Evolutionary conservation across 2,329 filamentous ascomycete species (phyloP).

Genomic region (Stromatinia cepivora): DNA sequence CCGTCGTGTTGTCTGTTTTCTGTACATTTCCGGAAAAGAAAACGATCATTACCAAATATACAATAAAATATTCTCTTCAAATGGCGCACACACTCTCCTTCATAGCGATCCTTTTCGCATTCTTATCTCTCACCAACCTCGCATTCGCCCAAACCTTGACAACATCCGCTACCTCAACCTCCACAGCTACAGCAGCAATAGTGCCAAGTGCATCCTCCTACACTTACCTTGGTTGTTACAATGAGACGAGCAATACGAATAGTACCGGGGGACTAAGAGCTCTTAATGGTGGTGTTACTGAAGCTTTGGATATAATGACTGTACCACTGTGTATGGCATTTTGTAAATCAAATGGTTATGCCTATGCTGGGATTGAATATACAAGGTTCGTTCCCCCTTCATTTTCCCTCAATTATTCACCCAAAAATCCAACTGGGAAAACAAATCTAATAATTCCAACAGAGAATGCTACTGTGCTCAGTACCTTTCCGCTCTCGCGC

Average conservation of each 20-base stretch:
- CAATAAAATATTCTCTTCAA: not conserved
- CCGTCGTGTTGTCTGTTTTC: not conserved
- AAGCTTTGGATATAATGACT: slow-evolving; percentile 33
- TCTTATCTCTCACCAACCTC: not conserved
- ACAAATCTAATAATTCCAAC: not conserved
- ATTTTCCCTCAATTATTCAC: no score
- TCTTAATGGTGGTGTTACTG: not conserved
- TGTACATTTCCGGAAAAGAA: not conserved
- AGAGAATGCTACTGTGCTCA: slow-evolving; percentile 22
- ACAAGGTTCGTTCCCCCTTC: slow-evolving; percentile 30
- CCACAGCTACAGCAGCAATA: not conserved
- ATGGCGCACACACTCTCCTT: not conserved
- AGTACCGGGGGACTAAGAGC: slow-evolving; percentile 7
- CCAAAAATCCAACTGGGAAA: not conserved
- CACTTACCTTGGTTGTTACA: slow-evolving; percentile 17
- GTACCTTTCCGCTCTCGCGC: not conserved
- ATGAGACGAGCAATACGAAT: slow-evolving; percentile 1
- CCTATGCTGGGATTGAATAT: slow-evolving; percentile 38
- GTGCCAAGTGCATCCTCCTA: slow-evolving; percentile 5
- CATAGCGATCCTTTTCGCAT: not conserved
- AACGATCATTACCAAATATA: not conserved
- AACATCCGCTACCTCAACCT: not conserved
- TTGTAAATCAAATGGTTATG: slow-evolving; percentile 28
- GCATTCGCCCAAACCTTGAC: not conserved
- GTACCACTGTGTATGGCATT: slow-evolving; percentile 32